Percentiles rank a stretch among this genome's conserved stretches.
phyloP scores from a whole-genome alignment of 768 basidiomycete genomes.

The Auricularia heimuer region DNA sequence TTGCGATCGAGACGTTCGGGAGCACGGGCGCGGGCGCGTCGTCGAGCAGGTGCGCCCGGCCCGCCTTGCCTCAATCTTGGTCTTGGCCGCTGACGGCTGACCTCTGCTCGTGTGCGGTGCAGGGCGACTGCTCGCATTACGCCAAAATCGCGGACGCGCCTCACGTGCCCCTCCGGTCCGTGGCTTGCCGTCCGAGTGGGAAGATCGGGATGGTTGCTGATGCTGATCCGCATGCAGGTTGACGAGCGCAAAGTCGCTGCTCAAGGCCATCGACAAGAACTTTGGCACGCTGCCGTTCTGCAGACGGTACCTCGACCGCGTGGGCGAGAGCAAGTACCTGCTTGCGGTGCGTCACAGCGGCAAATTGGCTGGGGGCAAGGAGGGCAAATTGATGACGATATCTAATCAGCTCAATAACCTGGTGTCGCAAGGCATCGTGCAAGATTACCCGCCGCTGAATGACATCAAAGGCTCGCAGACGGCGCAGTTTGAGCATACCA shows the following conservation, averaged over 20 bases:
- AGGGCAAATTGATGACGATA: no score
- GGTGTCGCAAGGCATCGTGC: conserved; percentile 79
- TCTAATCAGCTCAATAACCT: conserved; percentile 68
- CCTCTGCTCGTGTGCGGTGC: conserved; percentile 2
- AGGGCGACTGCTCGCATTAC: conserved; percentile 95
- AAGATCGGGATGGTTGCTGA: neutral
- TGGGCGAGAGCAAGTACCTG: conserved; percentile 87
- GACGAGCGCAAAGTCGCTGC: conserved; percentile 73
- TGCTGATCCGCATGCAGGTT: conserved; percentile 36
- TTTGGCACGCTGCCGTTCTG: conserved; percentile 96
- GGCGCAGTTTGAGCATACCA: conserved; percentile 89
- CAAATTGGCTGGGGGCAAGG: neutral
- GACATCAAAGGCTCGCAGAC: conserved; percentile 85
- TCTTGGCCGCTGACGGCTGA: neutral
- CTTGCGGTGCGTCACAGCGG: conserved; percentile 52
- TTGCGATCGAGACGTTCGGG: conserved; percentile 98
- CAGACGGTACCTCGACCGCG: conserved; percentile 85
- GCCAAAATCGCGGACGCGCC: conserved; percentile 64
- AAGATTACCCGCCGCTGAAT: conserved; percentile 86
- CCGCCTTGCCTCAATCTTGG: neutral
- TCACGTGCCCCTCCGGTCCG: conserved; percentile 64
- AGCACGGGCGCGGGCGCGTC: conserved; percentile 84
- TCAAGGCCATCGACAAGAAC: conserved; percentile 81
- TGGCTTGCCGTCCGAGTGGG: neutral
- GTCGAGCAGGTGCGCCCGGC: conserved; percentile 54